These are phyloP conservation scores for Hypomontagnella monticulosa DNA, from an alignment of 495 filamentous ascomycete genomes.

Conservation along the genomic window DNA sequence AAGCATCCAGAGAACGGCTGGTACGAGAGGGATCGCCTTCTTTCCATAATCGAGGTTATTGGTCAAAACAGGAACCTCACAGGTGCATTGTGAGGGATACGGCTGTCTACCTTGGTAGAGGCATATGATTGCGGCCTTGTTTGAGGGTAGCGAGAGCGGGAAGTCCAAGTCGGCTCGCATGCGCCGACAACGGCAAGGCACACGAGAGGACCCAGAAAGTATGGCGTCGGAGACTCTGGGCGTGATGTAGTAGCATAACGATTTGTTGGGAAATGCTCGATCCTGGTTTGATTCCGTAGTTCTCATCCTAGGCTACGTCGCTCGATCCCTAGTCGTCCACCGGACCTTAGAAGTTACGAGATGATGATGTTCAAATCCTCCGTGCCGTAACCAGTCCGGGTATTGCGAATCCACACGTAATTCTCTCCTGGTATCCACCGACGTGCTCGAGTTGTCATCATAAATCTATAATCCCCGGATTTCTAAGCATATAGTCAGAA, in stretches of 20 bases:
- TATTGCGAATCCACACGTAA: background rate
- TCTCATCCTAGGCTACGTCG: conserved; percentile 2
- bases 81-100: no score
- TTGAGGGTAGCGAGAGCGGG: background rate
- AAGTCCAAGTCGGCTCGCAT: background rate
- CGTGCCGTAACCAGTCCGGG: background rate
- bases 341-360: conserved; percentile 8
- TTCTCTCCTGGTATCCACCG: background rate
- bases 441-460: conserved; percentile 15
- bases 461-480: background rate
- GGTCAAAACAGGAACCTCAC: no score
- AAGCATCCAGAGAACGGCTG: no score
- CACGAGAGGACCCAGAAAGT: background rate
- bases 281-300: background rate
- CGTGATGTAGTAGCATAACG: background rate
- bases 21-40: no score
- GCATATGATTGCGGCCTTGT: no score
- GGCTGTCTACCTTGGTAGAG: no score
- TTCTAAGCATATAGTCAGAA: conserved; percentile 33
- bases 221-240: background rate
- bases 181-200: background rate
- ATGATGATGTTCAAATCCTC: conserved; percentile 9
- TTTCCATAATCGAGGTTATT: no score
- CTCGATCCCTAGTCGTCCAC: conserved; percentile 12
- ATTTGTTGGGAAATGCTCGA: conserved; percentile 9